Percentiles rank a stretch among this genome's conserved stretches.
phyloP scores from a whole-genome alignment of 768 basidiomycete genomes.

The Lanmaoa rubissima region DNA sequence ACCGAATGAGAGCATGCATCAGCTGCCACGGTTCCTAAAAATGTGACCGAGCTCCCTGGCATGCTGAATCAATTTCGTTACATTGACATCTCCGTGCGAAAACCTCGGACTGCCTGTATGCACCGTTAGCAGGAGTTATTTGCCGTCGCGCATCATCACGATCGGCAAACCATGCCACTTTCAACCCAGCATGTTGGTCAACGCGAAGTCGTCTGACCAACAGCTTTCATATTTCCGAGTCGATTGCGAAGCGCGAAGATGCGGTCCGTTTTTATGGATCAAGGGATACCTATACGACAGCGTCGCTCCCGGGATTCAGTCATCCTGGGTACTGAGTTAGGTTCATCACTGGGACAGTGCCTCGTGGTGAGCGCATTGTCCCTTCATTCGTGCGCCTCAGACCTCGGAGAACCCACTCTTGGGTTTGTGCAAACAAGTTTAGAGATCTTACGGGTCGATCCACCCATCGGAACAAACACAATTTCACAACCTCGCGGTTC shows the following conservation, averaged over 20 bases:
- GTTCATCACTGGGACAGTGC: conserved; percentile 14
- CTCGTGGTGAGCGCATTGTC: conserved; percentile 31
- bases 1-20: background rate
- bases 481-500: conserved; percentile 12
- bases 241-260: background rate
- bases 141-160: background rate
- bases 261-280: background rate
- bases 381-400: conserved; percentile 19
- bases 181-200: background rate
- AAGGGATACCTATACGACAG: background rate
- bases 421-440: conserved; percentile 3
- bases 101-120: conserved; percentile 6
- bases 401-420: conserved; percentile 28
- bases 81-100: conserved; percentile 8
- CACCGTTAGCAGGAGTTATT: background rate
- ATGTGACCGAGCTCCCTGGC: background rate
- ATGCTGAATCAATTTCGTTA: background rate
- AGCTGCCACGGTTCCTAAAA: background rate
- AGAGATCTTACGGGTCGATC: conserved; percentile 24
- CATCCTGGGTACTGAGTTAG: conserved; percentile 15
- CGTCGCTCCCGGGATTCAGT: background rate
- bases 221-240: conserved; percentile 6
- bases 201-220: background rate
- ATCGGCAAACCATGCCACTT: background rate
- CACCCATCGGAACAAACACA: conserved; percentile 3